Evolutionary conservation across 192 early-diverging fungal species (phyloP), one percentile per base, ranked within the genome.

Genomic region (Phycomyces nitens): DNA sequence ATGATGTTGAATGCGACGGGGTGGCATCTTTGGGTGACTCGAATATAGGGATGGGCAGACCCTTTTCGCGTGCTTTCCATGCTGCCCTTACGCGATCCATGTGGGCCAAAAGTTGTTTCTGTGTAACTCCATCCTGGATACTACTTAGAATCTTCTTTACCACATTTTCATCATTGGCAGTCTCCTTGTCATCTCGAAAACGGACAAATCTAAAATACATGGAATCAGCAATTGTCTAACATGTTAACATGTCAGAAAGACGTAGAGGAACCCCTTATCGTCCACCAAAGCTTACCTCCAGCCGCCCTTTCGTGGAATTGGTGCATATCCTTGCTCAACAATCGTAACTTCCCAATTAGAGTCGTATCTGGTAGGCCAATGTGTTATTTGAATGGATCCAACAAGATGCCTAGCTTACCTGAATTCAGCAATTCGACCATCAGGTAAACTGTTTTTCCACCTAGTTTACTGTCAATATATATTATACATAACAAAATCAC

Each of bases 121-220:
- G 77, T 6, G 79, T 76, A 1, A 89, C 84, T 18, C 71, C 72
- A 29, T 82, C 62, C n/a, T 73, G 64, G 26, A 86, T 68, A 42
- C 61, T 68, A 24, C 75, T 62, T 14, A 83, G 67, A 11, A 80
- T 72, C 21, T 71, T 65, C 29, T 79, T 72, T 1, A 86, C 59
- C 1, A 70, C 71, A 2, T 57, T 52, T 43, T 83, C 82, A 43
- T 88, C 82, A 54, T 86, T 83, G 0, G 82, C 76, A 22, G 70
- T 77, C 15, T 65, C 72, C 57, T 87, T 89, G 62, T 89, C 87
- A 18, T 88, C 85, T 9, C 86, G 76, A 20, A 78, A 60, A 9
- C 77, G 73, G 16, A 78, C 75, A 62, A 78, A 77, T 68, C 76
- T 77, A 52, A n/a, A 49, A 6, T 29, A 1, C 14, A 62, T 15